Conservation (phyloP, 352 stramenopile species). For the Phytophthora pluvialis region DNA sequence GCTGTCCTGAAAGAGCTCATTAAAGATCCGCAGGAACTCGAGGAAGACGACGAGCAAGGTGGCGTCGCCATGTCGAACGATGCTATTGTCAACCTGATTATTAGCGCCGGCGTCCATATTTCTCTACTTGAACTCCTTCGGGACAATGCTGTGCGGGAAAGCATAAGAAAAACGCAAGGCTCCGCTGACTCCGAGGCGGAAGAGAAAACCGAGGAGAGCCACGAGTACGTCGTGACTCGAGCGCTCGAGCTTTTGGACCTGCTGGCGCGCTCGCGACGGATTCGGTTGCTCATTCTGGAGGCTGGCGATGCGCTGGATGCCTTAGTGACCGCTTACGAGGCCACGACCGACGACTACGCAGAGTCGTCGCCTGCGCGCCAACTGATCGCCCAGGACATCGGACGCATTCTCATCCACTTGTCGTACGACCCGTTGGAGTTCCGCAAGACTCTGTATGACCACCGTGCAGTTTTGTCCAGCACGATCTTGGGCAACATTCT, state of each 20-base stretch:
- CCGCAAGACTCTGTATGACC: conserved; percentile 81
- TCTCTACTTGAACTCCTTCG: conserved; percentile 70
- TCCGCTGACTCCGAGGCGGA: conserved; percentile 19
- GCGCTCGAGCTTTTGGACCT: conserved; percentile 60
- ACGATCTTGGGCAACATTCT: conserved; percentile 76
- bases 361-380: conserved; percentile 43
- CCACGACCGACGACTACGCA: conserved; percentile 47
- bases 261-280: conserved; percentile 63
- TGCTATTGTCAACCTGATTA: conserved; percentile 69
- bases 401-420: conserved; percentile 68
- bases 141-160: conserved; percentile 34
- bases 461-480: conserved; percentile 53
- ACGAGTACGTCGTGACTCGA: conserved; percentile 38
- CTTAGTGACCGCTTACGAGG: conserved; percentile 65
- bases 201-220: conserved; percentile 29
- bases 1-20: conserved; percentile 68
- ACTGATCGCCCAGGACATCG: conserved; percentile 53
- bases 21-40: conserved; percentile 32
- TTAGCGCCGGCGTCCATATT: conserved; percentile 71
- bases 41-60: conserved; percentile 36
- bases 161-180: conserved; percentile 27
- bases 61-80: conserved; percentile 61
- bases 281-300: conserved; percentile 77
- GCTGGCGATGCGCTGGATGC: conserved; percentile 55
- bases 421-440: conserved; percentile 82